These are phyloP conservation scores for Entomophthora muscae DNA, from an alignment of 371 early-diverging fungal genomes.

Conservation along the genomic window DNA sequence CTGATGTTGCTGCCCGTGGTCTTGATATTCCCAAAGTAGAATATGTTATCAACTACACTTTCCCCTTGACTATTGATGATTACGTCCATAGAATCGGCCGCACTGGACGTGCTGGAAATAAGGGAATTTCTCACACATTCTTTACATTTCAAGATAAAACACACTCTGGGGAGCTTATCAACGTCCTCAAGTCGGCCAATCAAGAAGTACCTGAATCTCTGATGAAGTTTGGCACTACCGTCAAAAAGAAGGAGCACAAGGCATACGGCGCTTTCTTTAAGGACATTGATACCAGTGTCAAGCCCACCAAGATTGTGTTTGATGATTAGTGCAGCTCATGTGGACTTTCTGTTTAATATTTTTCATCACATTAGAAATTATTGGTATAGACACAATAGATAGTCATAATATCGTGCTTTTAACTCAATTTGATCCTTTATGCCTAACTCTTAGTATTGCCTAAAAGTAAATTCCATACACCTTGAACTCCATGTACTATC, in stretches of 20 bases:
- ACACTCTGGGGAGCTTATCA: slow-evolving; percentile 72
- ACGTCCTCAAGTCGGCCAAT: slow-evolving; percentile 76
- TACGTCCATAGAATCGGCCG: slow-evolving; percentile 93
- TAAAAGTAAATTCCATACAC: no score
- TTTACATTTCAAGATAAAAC: slow-evolving; percentile 89
- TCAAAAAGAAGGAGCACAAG: slow-evolving; percentile 90
- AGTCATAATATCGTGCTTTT: no score
- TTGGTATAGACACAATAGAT: no score
- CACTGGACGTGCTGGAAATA: slow-evolving; percentile 89
- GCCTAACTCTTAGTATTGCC: no score
- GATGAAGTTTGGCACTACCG: slow-evolving; percentile 83
- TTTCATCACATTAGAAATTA: no score
- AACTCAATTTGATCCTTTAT: no score
- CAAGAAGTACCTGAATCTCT: slow-evolving; percentile 74
- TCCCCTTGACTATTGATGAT: slow-evolving; percentile 91
- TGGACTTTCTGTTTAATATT: no score
- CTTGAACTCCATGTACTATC: no score
- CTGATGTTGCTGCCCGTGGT: slow-evolving; percentile 92
- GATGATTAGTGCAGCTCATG: slow-evolving; percentile 18
- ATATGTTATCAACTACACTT: slow-evolving; percentile 94
- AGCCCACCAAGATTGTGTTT: slow-evolving; percentile 83
- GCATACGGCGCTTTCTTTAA: slow-evolving; percentile 92
- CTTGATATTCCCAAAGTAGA: slow-evolving; percentile 95
- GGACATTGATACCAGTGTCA: slow-evolving; percentile 63
- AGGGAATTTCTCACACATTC: slow-evolving; percentile 83